Evolutionary conservation across 2,329 filamentous ascomycete species (phyloP).

Genomic region (Rutstroemia sp.): DNA sequence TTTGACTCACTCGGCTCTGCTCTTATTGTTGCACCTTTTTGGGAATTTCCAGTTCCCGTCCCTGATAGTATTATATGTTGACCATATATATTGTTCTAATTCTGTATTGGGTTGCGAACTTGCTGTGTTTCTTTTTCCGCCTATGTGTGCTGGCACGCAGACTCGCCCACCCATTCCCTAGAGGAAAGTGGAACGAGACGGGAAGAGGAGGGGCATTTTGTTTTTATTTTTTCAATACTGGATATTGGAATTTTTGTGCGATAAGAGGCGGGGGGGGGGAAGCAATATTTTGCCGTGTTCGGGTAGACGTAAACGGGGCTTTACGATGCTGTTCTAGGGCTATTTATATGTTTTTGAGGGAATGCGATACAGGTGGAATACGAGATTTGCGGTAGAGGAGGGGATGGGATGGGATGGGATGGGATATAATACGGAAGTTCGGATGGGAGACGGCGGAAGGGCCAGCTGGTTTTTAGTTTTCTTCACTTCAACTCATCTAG

Average conservation of each 20-base stretch:
- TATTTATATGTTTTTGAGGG: not conserved
- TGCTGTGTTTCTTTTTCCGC: not conserved
- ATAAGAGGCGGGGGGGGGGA: not conserved
- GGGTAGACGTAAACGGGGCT: not conserved
- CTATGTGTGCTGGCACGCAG: too few relatives aligned
- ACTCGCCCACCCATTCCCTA: too few relatives aligned
- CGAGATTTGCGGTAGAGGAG: not conserved
- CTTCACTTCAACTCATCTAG: too few relatives aligned
- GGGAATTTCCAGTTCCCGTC: not conserved
- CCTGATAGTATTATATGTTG: not conserved
- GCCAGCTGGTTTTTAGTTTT: too few relatives aligned
- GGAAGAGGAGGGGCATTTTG: not conserved
- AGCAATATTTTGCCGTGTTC: not conserved
- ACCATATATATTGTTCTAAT: not conserved
- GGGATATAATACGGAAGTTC: too few relatives aligned
- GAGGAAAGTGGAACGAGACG: not conserved
- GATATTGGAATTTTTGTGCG: constrained; percentile 1
- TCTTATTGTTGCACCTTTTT: not conserved
- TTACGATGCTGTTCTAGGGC: not conserved
- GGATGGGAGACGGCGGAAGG: too few relatives aligned
- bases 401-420: not conserved
- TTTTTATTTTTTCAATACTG: not conserved
- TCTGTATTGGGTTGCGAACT: not conserved
- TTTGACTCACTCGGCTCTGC: not conserved
- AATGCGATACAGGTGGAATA: not conserved